Percentiles rank a stretch among this genome's conserved stretches.
Conservation (phyloP, 371 early-diverging fungal species). For the Basidiobolus meristosporus region DNA sequence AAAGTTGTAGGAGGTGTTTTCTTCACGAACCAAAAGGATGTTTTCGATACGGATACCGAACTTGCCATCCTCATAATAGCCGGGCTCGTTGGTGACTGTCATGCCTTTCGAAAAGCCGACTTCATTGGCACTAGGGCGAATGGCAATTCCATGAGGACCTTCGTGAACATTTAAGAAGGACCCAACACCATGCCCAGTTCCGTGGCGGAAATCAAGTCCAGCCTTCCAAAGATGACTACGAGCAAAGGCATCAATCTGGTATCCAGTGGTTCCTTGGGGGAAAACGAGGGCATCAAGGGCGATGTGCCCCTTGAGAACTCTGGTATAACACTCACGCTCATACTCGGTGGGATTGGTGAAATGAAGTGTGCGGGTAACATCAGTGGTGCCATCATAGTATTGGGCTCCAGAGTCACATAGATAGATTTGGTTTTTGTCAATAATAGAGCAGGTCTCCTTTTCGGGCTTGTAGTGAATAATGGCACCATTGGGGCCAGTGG, state of each 20-base stretch:
- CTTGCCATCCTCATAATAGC: conserved; percentile 91
- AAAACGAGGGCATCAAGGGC: conserved; percentile 73
- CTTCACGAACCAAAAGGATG: conserved; percentile 31
- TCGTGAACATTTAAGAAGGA: conserved; percentile 97
- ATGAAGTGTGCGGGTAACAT: conserved; percentile 93
- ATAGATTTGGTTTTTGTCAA: conserved; percentile 58
- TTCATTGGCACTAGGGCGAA: conserved; percentile 48
- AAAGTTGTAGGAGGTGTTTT: conserved; percentile 45
- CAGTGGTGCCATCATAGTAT: conserved; percentile 96
- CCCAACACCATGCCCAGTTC: conserved; percentile 99
- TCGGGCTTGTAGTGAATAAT: conserved; percentile 97
- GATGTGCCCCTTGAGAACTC: conserved; percentile 96
- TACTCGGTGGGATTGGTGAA: conserved; percentile 75
- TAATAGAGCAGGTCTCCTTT: conserved; percentile 37
- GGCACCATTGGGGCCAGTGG: conserved; percentile 90
- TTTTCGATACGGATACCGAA: conserved; percentile 99
- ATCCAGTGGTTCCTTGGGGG: conserved; percentile 66
- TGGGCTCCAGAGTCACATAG: conserved; percentile 98
- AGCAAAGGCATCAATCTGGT: conserved; percentile 63
- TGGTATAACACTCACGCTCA: conserved; percentile 87
- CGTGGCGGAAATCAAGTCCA: conserved; percentile 95
- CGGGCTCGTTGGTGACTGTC: conserved; percentile 93
- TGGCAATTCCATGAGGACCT: conserved; percentile 91
- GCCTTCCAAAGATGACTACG: conserved; percentile 83
- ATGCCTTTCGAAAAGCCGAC: conserved; percentile 63